Percentiles rank a stretch among this genome's conserved stretches.
Conservation (phyloP, 257 asterid species). For the Penstemon eatonii region DNA sequence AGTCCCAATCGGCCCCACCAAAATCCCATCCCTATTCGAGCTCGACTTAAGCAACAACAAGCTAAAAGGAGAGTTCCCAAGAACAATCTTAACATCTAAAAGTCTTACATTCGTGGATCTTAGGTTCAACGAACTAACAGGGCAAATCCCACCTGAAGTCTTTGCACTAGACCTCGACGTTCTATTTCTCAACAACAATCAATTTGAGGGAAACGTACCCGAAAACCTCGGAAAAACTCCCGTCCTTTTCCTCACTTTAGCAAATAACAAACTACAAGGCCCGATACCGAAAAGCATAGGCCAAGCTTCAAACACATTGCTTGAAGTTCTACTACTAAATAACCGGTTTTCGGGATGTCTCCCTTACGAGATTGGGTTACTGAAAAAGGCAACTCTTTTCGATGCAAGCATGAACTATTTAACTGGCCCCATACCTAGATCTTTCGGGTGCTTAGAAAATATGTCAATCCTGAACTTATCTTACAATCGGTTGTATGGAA, state of each 20-base stretch:
- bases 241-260: constrained; percentile 38
- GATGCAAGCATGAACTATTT: constrained; percentile 44
- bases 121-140: constrained; percentile 38
- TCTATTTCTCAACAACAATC: constrained; percentile 48
- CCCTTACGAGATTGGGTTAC: constrained; percentile 44
- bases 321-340: constrained; percentile 33
- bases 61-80: constrained; percentile 37
- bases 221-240: constrained; percentile 34
- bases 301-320: constrained; percentile 24
- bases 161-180: constrained; percentile 46
- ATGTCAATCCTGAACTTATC: constrained; percentile 36
- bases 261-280: constrained; percentile 41
- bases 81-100: constrained; percentile 31
- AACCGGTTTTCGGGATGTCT: constrained; percentile 45
- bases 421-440: constrained; percentile 46
- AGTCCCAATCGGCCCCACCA: constrained; percentile 21
- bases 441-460: constrained; percentile 39
- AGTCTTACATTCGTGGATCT: constrained; percentile 44
- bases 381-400: constrained; percentile 26
- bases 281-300: constrained; percentile 47
- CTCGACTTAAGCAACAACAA: constrained; percentile 51
- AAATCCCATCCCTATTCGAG: constrained; percentile 33
- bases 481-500: constrained; percentile 37
- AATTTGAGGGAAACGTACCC: constrained; percentile 36
- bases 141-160: constrained; percentile 31